phyloP scores from a whole-genome alignment of 805 yeast species.

The Lipomyces lipofer region DNA sequence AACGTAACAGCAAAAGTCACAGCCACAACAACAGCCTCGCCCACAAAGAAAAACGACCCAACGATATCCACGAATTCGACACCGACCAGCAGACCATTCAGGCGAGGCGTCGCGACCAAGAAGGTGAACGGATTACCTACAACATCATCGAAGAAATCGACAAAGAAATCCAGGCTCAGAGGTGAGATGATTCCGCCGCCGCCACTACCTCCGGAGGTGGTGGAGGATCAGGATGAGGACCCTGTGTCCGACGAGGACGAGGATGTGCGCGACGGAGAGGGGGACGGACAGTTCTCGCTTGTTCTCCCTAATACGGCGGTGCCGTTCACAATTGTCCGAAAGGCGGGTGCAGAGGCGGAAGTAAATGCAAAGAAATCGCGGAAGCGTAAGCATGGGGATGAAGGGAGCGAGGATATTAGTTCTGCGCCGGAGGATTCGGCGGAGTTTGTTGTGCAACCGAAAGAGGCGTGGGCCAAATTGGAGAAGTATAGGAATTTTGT shows the following conservation, averaged over 20 bases:
- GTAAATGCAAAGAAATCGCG: not conserved
- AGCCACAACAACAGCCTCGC: too few species aligned
- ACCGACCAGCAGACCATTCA: not conserved
- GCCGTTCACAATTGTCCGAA: conserved; percentile 3
- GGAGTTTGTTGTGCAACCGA: conserved; percentile 18
- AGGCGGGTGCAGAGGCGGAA: not conserved
- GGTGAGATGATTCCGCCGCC: too few species aligned
- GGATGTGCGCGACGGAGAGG: conserved; percentile 3
- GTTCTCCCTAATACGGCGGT: conserved; percentile 4
- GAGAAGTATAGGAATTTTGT: conserved; percentile 16
- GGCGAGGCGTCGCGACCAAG: not conserved
- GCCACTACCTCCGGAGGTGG: too few species aligned
- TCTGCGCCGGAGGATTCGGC: conserved; percentile 14
- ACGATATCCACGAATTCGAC: not conserved
- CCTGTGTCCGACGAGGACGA: too few species aligned
- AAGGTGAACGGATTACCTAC: not conserved
- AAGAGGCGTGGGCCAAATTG: conserved; percentile 14
- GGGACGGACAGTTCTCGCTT: not conserved
- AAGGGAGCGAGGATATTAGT: not conserved
- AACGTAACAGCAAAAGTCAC: too few species aligned
- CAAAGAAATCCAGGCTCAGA: too few species aligned
- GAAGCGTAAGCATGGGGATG: not conserved
- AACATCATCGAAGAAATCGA: not conserved
- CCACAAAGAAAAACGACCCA: not conserved
- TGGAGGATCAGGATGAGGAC: conserved; percentile 8